Percentiles rank a stretch among this genome's conserved stretches.
Conservation (phyloP, 441 rosid genomes). For the Erysimum cheiri region DNA sequence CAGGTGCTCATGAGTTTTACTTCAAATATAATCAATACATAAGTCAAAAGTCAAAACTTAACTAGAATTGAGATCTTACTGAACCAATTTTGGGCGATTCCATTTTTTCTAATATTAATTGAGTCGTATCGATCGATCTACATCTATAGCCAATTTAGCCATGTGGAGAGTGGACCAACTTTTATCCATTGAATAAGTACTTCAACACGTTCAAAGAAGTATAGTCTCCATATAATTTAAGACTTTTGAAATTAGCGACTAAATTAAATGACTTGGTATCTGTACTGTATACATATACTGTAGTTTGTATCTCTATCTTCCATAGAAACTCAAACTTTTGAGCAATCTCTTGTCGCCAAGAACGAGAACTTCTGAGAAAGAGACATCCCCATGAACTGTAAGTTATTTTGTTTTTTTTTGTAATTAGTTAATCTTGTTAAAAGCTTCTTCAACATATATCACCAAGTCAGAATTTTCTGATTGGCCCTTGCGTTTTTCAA, state of each 20-base stretch:
- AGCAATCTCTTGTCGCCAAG: neutral
- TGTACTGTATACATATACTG: no score
- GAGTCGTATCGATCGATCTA: constrained; percentile 5
- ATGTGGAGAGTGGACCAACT: constrained; percentile 32
- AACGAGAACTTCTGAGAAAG: constrained; percentile 17
- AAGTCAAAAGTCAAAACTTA: neutral
- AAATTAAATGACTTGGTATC: neutral
- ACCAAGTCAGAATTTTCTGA: no score
- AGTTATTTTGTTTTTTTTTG: neutral
- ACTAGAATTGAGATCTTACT: constrained; percentile 12
- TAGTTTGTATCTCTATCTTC: neutral
- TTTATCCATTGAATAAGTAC: neutral
- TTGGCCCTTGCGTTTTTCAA: no score
- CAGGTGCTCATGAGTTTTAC: constrained; percentile 1
- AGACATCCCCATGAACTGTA: neutral
- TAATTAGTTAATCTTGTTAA: no score
- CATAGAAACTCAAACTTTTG: constrained; percentile 12
- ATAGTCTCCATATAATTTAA: constrained; percentile 3
- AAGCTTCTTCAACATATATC: no score
- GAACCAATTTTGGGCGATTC: neutral
- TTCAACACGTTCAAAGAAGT: neutral
- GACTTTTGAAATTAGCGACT: constrained; percentile 3
- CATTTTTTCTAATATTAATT: neutral
- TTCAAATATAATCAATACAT: neutral
- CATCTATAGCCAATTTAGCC: constrained; percentile 5